phyloP scores from a whole-genome alignment of 176 grass and related monocot species.

The Eragrostis curvula region DNA sequence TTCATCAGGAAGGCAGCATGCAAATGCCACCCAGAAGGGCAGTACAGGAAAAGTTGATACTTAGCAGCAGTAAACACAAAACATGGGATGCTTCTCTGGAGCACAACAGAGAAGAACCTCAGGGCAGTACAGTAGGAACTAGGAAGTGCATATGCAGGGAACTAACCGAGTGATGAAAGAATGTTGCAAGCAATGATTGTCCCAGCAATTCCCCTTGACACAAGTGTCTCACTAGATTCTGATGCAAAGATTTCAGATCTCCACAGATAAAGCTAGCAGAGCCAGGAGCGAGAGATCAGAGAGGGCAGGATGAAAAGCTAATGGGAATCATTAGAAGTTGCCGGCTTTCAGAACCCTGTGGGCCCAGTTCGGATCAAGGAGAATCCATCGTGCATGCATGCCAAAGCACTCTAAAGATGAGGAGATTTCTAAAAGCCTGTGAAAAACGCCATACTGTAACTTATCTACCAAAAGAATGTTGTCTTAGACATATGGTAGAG shows the following conservation, averaged over 20 bases:
- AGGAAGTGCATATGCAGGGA: slow-evolving; percentile 55
- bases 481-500: slow-evolving; percentile 49
- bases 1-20: neutral
- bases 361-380: slow-evolving; percentile 50
- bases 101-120: slow-evolving; percentile 31
- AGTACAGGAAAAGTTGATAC: slow-evolving; percentile 30
- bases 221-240: slow-evolving; percentile 64
- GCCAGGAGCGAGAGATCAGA: slow-evolving; percentile 44
- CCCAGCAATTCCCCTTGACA: slow-evolving; percentile 50
- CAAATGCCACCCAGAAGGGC: slow-evolving; percentile 8
- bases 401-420: slow-evolving; percentile 59
- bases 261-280: slow-evolving; percentile 52
- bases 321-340: slow-evolving; percentile 60
- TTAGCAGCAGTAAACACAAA: slow-evolving; percentile 36
- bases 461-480: slow-evolving; percentile 64
- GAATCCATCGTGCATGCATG: slow-evolving; percentile 41
- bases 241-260: slow-evolving; percentile 69
- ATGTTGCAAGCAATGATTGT: slow-evolving; percentile 77
- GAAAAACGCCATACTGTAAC: slow-evolving; percentile 34
- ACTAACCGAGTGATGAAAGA: slow-evolving; percentile 57
- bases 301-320: slow-evolving; percentile 55
- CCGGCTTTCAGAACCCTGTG: slow-evolving; percentile 59
- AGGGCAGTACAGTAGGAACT: slow-evolving; percentile 13
- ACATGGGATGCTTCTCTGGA: slow-evolving; percentile 48
- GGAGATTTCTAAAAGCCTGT: slow-evolving; percentile 65